phyloP scores from a whole-genome alignment of 768 basidiomycete genomes.

The Megacollybia marginata region DNA sequence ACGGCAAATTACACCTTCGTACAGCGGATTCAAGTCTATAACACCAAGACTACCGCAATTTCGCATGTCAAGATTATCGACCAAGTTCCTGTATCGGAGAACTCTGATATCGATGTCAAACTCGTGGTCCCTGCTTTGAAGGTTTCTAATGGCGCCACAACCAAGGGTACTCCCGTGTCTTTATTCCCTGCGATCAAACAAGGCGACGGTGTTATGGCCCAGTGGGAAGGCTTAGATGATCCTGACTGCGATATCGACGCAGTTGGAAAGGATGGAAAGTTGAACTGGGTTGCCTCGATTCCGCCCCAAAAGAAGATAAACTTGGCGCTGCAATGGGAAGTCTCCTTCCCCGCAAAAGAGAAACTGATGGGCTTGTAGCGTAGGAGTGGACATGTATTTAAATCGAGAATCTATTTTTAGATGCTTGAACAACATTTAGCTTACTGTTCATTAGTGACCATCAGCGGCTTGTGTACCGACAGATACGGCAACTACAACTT shows the following conservation, averaged over 20 bases:
- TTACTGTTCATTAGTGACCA: no score
- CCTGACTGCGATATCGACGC: constrained; percentile 14
- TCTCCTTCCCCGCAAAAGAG: constrained; percentile 19
- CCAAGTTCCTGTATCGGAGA: constrained; percentile 30
- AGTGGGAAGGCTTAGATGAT: constrained; percentile 33
- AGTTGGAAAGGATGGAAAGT: constrained; percentile 23
- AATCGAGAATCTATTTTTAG: no score
- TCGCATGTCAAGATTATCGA: constrained; percentile 30
- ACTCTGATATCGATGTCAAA: constrained; percentile 14
- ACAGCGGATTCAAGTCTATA: constrained; percentile 31
- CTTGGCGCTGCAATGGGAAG: constrained; percentile 28
- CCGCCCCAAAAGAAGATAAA: constrained; percentile 25
- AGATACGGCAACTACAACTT: no score
- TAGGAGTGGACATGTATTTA: no score
- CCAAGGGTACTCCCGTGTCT: not conserved
- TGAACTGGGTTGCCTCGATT: constrained; percentile 25
- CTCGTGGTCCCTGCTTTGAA: constrained; percentile 11
- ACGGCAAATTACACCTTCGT: constrained; percentile 21
- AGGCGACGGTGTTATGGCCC: constrained; percentile 21
- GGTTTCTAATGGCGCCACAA: not conserved
- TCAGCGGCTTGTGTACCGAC: no score
- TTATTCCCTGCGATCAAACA: constrained; percentile 16
- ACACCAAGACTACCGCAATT: constrained; percentile 25
- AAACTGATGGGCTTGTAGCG: constrained; percentile 16
- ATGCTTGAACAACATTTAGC: no score